Evolutionary conservation across 805 yeast genomes (phyloP).

Genomic region (Teunomyces kruisii): DNA sequence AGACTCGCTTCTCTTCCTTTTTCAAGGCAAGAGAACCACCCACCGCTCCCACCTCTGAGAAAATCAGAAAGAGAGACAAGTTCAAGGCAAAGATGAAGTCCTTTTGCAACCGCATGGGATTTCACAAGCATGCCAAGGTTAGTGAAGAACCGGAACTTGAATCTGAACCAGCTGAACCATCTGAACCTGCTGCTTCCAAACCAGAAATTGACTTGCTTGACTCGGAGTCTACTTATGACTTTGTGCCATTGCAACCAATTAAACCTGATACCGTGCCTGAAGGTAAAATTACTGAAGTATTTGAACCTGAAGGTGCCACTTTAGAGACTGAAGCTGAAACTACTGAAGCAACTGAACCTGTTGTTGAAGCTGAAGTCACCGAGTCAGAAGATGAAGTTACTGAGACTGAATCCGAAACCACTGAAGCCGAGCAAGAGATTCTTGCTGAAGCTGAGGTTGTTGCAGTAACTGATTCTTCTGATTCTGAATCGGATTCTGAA

Average conservation of each 20-base stretch:
- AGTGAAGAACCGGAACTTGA: neutral
- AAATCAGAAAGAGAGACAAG: neutral
- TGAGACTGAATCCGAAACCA: no score
- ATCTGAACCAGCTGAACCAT: neutral
- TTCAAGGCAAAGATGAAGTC: neutral
- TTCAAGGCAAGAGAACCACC: neutral
- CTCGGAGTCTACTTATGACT: neutral
- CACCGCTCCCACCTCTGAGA: neutral
- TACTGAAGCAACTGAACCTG: neutral
- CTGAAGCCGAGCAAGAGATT: neutral
- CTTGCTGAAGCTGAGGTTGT: neutral
- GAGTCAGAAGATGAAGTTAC: no score
- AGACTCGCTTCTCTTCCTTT: neutral
- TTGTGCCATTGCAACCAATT: neutral
- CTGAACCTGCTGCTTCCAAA: neutral
- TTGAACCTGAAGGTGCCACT: neutral
- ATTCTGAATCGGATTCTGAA: no score
- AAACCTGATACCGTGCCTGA: no score
- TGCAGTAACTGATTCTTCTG: neutral
- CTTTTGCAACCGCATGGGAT: neutral
- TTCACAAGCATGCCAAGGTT: neutral
- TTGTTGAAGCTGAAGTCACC: neutral
- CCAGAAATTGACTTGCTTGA: neutral
- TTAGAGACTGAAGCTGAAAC: neutral
- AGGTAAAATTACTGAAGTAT: neutral